Percentiles rank a stretch among this genome's conserved stretches.
Conservation (phyloP, 2,329 filamentous ascomycete genomes). For the Talaromyces amestolkiae region DNA sequence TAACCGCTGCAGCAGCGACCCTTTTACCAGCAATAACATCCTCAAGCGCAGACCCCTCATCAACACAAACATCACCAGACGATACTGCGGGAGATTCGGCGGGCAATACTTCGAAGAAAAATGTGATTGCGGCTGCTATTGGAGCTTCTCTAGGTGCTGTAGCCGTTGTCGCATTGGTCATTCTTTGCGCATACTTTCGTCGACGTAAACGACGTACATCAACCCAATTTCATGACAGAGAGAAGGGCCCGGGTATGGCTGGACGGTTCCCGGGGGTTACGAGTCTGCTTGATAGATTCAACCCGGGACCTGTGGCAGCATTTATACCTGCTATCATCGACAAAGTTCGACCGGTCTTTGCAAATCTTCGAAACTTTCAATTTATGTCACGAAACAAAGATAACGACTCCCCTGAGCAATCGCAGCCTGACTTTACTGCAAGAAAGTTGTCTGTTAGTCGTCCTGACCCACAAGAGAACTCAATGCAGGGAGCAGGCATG, state of each 20-base stretch:
- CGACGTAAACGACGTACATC: constrained; percentile 13
- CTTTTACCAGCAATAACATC: constrained; percentile 2
- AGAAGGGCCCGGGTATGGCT: background rate
- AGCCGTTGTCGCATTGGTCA: constrained; percentile 9
- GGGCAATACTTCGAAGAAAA: background rate
- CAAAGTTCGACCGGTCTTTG: background rate
- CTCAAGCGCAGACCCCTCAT: background rate
- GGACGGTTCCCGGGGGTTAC: background rate
- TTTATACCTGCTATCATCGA: background rate
- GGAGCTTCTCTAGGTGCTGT: constrained; percentile 15
- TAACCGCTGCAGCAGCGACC: constrained; percentile 4
- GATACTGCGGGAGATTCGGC: background rate
- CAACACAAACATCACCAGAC: constrained; percentile 7
- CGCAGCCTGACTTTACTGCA: background rate
- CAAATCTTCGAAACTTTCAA: background rate
- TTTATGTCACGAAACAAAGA: background rate
- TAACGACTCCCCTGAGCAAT: background rate
- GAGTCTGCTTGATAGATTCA: background rate
- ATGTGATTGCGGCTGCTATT: constrained; percentile 12
- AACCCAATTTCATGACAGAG: background rate
- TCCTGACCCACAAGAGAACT: background rate
- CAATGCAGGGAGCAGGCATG: background rate
- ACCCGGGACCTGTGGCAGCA: background rate
- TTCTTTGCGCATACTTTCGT: constrained; percentile 14
- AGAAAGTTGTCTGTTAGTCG: background rate